Evolutionary conservation across 2,329 filamentous ascomycete genomes (phyloP), one percentile per base, ranked within the genome.

Genomic region (Aspergillus sp.): DNA sequence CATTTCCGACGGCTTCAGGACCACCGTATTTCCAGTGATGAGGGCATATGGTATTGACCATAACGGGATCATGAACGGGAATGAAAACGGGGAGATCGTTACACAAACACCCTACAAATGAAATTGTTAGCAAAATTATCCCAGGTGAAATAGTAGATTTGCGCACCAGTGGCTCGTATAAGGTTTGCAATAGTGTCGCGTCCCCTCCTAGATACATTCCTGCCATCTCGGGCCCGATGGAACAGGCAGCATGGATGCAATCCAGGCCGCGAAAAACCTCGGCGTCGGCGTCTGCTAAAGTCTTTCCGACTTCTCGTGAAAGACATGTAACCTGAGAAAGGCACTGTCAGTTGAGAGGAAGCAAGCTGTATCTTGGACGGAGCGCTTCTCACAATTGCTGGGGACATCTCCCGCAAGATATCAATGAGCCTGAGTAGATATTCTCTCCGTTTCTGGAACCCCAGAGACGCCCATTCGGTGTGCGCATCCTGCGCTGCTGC

Each of bases 51-150:
- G 82, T 38, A 85, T 82, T 10, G 75, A 82, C 82, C 82, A 85
- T 5, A 85, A 73, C 6, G 82, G 82, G 65, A 84, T 85, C 82
- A 85, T 85, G 58, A 82, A 82, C 26, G 82, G 82, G 68, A 85
- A 85, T 70, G 83, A 78, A 76, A 60, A 53, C 2, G 51, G 58
- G 16, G 44, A 50, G 62, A 53, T 53, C 8, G 82, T 75, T 17
- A 94, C 80, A 88, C 90, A 95, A 14, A 62, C 56, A 2, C 59
- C 60, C 56, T 58, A 11, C 16, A 24, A 20, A 17, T 9, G 22
- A 19, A 13, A 22, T 6, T 6, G 44, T 36, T 20, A n/a, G 2
- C 11, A 8, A 30, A 5, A 8, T 13, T 17, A 82, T 61, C 38
- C 19, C 14, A 35, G 47, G 14, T 43, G 22, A 7, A 40, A 17